Evolutionary conservation across 768 basidiomycete species (phyloP).

Genomic region (Lactarius evosmus): DNA sequence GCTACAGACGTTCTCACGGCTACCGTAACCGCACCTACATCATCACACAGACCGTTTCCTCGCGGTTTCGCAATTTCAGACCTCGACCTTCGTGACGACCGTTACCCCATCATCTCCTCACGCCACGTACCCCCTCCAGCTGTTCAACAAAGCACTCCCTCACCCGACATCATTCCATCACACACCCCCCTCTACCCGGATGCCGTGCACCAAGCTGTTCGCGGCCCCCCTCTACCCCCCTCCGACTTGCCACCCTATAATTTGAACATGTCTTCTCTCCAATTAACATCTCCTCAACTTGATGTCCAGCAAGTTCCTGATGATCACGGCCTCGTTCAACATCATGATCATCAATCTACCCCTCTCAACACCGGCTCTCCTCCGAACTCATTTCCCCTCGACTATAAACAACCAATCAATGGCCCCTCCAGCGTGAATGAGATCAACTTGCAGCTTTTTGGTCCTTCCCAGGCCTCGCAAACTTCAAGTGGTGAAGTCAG

Average conservation of each 20-base stretch:
- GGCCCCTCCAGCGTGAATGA: slow-evolving; percentile 13
- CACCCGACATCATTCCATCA: slow-evolving; percentile 2
- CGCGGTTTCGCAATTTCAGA: slow-evolving; percentile 54
- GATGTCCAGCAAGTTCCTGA: slow-evolving; percentile 5
- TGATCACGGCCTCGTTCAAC: slow-evolving; percentile 7
- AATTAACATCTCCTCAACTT: neutral
- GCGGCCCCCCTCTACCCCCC: slow-evolving; percentile 9
- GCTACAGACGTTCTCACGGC: slow-evolving; percentile 35
- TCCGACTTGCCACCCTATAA: slow-evolving; percentile 7
- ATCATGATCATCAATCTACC: slow-evolving; percentile 1
- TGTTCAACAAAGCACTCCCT: neutral
- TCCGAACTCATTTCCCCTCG: slow-evolving; percentile 11
- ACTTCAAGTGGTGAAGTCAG: slow-evolving; percentile 21
- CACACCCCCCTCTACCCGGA: slow-evolving; percentile 17
- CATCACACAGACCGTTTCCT: slow-evolving; percentile 45
- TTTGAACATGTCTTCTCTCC: slow-evolving; percentile 3
- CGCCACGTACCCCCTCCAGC: slow-evolving; percentile 20
- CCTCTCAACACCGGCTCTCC: neutral
- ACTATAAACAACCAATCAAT: slow-evolving; percentile 13
- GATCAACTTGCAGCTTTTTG: slow-evolving; percentile 14
- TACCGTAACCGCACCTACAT: slow-evolving; percentile 26
- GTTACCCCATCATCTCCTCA: slow-evolving; percentile 45
- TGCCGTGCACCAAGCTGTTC: slow-evolving; percentile 19
- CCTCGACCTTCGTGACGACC: slow-evolving; percentile 60
- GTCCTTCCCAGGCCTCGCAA: slow-evolving; percentile 24